phyloP scores from a whole-genome alignment of 2,329 filamentous ascomycete species.

The Samsoniella hepiali region DNA sequence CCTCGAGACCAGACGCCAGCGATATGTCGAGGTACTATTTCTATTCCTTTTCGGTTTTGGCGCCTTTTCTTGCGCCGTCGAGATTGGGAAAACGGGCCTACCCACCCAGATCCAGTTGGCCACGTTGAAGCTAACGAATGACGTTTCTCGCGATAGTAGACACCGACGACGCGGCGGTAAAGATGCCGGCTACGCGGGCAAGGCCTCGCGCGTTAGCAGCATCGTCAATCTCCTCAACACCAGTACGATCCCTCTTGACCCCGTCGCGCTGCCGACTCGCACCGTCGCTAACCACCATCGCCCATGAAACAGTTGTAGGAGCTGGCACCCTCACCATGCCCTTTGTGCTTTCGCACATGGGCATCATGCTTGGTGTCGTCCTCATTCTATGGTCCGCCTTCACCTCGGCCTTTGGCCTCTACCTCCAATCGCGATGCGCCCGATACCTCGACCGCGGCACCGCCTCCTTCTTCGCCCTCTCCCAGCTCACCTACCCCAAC shows the following conservation, averaged over 20 bases:
- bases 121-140: conserved; percentile 13
- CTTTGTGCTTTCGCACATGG: conserved; percentile 93
- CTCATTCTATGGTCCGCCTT: conserved; percentile 90
- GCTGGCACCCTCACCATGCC: conserved; percentile 94
- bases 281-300: conserved; percentile 23
- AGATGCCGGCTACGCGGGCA: conserved; percentile 63
- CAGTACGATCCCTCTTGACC: conserved; percentile 52
- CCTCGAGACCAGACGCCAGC: conserved; percentile 38
- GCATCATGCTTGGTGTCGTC: conserved; percentile 77
- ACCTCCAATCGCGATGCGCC: conserved; percentile 89
- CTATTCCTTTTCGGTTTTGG: background rate
- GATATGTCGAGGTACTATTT: conserved; percentile 48
- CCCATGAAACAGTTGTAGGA: conserved; percentile 67
- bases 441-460: conserved; percentile 86
- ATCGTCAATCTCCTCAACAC: conserved; percentile 96
- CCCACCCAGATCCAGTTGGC: background rate
- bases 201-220: conserved; percentile 86
- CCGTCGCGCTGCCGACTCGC: background rate
- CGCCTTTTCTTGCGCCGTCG: background rate
- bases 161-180: conserved; percentile 64
- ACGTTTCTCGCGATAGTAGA: conserved; percentile 33
- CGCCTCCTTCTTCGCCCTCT: conserved; percentile 93
- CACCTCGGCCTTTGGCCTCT: conserved; percentile 87
- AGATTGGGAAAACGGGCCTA: background rate
- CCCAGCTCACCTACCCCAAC: conserved; percentile 94